phyloP scores from a whole-genome alignment of 1,284 basidiomycete species.

The Cryptococcus deneoformans region DNA sequence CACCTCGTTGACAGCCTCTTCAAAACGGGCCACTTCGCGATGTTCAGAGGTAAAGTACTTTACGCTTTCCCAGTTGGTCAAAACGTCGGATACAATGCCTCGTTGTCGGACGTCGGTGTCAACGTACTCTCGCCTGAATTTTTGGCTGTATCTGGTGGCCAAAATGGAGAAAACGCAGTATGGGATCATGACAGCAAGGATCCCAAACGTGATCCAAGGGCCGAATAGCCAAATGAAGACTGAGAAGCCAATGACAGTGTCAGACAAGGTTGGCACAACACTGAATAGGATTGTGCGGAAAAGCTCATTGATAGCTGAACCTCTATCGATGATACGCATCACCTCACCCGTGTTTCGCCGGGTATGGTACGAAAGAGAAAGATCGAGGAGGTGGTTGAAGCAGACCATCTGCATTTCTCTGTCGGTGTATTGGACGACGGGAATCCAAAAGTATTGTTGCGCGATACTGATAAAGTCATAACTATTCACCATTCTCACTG shows the following conservation, averaged over 20 bases:
- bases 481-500: constrained; percentile 24
- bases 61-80: constrained; percentile 98
- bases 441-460: constrained; percentile 93
- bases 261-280: constrained; percentile 88
- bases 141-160: constrained; percentile 77
- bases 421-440: constrained; percentile 91
- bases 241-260: constrained; percentile 93
- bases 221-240: constrained; percentile 83
- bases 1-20: constrained; percentile 78
- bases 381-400: constrained; percentile 84
- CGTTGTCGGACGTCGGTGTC: constrained; percentile 93
- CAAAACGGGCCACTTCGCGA: constrained; percentile 84
- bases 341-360: constrained; percentile 92
- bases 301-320: constrained; percentile 95
- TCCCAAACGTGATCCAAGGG: constrained; percentile 86
- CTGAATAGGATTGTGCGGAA: constrained; percentile 89
- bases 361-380: constrained; percentile 93
- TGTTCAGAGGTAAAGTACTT: constrained; percentile 98
- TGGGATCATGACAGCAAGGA: constrained; percentile 73
- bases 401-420: constrained; percentile 88
- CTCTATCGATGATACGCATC: constrained; percentile 94
- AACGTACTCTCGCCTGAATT: constrained; percentile 88
- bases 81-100: constrained; percentile 88
- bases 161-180: constrained; percentile 95
- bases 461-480: constrained; percentile 72